phyloP scores from a whole-genome alignment of 169 alveolate species.

The Theileria parva region DNA sequence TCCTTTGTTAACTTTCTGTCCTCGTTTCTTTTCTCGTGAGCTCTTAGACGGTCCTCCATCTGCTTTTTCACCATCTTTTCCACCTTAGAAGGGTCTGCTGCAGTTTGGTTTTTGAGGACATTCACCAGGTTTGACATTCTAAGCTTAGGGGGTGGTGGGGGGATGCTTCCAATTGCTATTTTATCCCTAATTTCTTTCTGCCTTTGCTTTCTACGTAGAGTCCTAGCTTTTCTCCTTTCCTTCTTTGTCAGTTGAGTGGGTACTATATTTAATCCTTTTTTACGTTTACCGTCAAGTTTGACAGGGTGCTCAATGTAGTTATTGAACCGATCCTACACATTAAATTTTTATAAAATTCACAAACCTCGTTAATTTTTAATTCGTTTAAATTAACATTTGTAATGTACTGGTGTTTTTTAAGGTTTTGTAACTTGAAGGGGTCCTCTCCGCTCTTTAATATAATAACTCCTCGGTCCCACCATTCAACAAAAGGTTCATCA shows the following conservation, averaged over 20 bases:
- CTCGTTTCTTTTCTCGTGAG: conserved; percentile 80
- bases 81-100: conserved; percentile 85
- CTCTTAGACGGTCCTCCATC: conserved; percentile 82
- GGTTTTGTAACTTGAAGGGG: conserved; percentile 53
- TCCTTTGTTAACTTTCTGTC: conserved; percentile 80
- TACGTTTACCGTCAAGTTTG: conserved; percentile 76
- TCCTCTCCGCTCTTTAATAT: conserved; percentile 64
- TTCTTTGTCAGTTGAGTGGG: conserved; percentile 76
- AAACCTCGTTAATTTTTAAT: conserved; percentile 51
- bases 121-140: conserved; percentile 85
- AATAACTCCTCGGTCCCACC: conserved; percentile 68
- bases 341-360: neutral
- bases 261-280: conserved; percentile 51
- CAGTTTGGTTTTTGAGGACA: conserved; percentile 78
- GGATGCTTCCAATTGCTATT: conserved; percentile 84
- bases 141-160: conserved; percentile 89
- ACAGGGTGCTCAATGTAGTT: conserved; percentile 84
- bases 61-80: conserved; percentile 83
- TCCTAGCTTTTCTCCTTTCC: conserved; percentile 80
- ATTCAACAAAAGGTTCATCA: conserved; percentile 66
- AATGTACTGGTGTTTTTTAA: conserved; percentile 56
- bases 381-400: conserved; percentile 32
- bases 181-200: conserved; percentile 85
- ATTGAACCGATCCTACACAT: conserved; percentile 64
- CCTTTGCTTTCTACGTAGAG: conserved; percentile 84